These are phyloP conservation scores for Penicillium roqueforti DNA, from an alignment of 495 filamentous ascomycete species.

Conservation along the genomic window DNA sequence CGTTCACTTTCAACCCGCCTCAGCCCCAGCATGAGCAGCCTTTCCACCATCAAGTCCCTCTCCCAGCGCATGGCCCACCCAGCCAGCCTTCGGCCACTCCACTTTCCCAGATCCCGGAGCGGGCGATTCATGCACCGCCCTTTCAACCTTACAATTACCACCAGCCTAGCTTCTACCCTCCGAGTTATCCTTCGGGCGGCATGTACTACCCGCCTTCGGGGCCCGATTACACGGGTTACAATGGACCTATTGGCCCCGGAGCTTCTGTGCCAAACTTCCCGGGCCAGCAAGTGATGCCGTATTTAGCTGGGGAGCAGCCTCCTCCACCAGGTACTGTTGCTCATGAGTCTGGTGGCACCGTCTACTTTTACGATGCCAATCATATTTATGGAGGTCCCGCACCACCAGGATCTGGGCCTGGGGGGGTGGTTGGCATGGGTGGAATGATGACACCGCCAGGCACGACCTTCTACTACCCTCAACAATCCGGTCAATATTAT, in stretches of 20 bases:
- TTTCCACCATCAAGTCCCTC: slow-evolving; percentile 86
- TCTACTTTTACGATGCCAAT: slow-evolving; percentile 84
- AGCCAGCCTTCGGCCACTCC: slow-evolving; percentile 82
- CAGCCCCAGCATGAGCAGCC: slow-evolving; percentile 75
- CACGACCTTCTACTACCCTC: slow-evolving; percentile 73
- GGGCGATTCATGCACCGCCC: slow-evolving; percentile 84
- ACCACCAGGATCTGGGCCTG: slow-evolving; percentile 41
- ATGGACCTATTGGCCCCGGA: slow-evolving; percentile 46
- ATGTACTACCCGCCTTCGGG: slow-evolving; percentile 49
- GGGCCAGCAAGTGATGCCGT: slow-evolving; percentile 39
- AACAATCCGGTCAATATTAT: slow-evolving; percentile 54
- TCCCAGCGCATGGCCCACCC: slow-evolving; percentile 61
- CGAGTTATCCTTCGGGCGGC: slow-evolving; percentile 52
- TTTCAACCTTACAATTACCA: slow-evolving; percentile 76
- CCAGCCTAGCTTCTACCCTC: slow-evolving; percentile 58
- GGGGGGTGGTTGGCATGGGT: slow-evolving; percentile 65
- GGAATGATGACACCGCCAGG: slow-evolving; percentile 74
- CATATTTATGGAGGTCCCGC: slow-evolving; percentile 53
- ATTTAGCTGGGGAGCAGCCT: slow-evolving; percentile 43
- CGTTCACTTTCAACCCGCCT: slow-evolving; percentile 62
- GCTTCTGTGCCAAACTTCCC: slow-evolving; percentile 54
- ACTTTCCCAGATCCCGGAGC: slow-evolving; percentile 90
- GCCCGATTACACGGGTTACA: slow-evolving; percentile 37
- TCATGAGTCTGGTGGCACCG: slow-evolving; percentile 90
- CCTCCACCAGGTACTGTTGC: slow-evolving; percentile 69